Evolutionary conservation across 305 asterid species (phyloP).

Genomic region (Stenogyne calaminthoides): DNA sequence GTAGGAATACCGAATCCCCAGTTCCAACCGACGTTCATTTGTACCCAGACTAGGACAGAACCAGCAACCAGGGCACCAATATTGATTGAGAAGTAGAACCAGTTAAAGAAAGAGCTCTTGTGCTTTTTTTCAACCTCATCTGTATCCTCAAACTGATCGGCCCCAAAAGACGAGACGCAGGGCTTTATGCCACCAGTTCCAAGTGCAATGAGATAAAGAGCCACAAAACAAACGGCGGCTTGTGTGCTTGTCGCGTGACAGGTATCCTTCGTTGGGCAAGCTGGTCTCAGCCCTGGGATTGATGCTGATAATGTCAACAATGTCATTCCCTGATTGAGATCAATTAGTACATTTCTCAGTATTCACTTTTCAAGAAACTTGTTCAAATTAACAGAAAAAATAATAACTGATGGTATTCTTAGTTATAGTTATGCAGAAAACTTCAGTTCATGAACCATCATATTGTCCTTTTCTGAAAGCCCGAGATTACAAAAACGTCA

Average conservation of each 20-base stretch:
- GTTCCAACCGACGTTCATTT: conserved; percentile 70
- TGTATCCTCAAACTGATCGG: conserved; percentile 83
- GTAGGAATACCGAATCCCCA: conserved; percentile 95
- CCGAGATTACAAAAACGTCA: not conserved
- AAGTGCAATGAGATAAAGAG: conserved; percentile 75
- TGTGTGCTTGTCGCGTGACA: conserved; percentile 59
- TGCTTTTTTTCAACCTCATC: conserved; percentile 64
- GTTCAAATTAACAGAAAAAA: not conserved
- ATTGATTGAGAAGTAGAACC: conserved; percentile 84
- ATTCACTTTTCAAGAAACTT: not conserved
- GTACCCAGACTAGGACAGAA: conserved; percentile 71
- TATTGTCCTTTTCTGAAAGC: not conserved
- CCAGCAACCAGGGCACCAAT: conserved; percentile 80
- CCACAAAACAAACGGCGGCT: conserved; percentile 51
- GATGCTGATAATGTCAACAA: conserved; percentile 80
- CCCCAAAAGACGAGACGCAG: conserved; percentile 83
- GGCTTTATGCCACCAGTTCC: conserved; percentile 92
- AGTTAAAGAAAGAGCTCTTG: conserved; percentile 74
- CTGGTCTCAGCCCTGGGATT: conserved; percentile 65
- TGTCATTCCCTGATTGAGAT: conserved; percentile 69
- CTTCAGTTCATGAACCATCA: not conserved
- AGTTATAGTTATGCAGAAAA: not conserved
- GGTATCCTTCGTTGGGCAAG: conserved; percentile 37
- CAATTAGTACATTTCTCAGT: not conserved
- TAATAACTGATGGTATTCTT: not conserved